Base-by-base conservation (phyloP, 345 rosid species). In the Eucalyptus cloeziana region DNA sequence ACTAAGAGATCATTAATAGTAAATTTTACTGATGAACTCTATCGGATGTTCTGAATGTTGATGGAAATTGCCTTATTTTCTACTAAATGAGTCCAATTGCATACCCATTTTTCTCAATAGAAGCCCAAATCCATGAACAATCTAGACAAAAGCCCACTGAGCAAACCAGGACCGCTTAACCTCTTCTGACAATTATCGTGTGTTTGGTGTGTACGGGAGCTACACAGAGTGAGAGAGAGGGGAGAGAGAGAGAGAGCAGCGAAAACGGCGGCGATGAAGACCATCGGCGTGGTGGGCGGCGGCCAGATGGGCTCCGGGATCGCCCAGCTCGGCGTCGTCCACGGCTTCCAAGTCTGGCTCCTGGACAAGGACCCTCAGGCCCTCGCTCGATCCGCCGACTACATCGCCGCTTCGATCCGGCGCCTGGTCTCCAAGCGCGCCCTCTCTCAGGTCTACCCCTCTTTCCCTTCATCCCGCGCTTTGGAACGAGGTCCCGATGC, bases 281-380 rank as follows among this genome's bases (percentile, higher is more conserved):
- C 88, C 52, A 91, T 97, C 6, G 99, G 94, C 49, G 98, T 96
- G 88, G 92, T 97, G 13, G 98, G 99, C 52, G 90, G 96, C 90
- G 99, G 99, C 50, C 99, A 96, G 85, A 97, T 96, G 99, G 99
- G 99, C n/a, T 96, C 97, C 6, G 99, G 99, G 16, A 96, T 97
- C 79, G 99, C 99, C 45, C 99, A 96, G 89, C 95, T 97, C 81
- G 99, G 94, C 87, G 94, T 94, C 88, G 93, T 93, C 89, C 90
- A 93, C 87, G 98, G 99, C 58, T 90, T 96, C 89, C 89, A 90
- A 31, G 98, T 94, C 54, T 93, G 94, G 92, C 94, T 96, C 13
- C 76, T 95, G 44, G 99, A 96, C 91, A 89, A 93, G 43, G 96
- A 95, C 89, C 91, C 94, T 5, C 92, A 89, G 7, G 99, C 98